Evolutionary conservation across 768 basidiomycete genomes (phyloP), one percentile per base, ranked within the genome.

Genomic region (Kwoniella dejecticola): DNA sequence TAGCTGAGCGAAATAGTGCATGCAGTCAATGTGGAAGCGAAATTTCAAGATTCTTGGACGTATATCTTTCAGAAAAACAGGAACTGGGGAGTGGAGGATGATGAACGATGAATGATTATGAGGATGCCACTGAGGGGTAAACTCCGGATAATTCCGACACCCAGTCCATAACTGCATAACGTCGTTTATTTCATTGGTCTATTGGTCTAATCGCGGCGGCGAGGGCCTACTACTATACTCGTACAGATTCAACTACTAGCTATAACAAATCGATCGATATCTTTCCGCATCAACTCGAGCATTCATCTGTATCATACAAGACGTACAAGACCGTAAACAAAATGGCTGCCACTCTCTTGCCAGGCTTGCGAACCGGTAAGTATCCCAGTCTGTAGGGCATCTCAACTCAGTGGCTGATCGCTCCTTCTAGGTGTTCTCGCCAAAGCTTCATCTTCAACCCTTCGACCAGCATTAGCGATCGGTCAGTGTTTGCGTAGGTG

Each of bases 331-430:
- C 40, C 33, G 15, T 36, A 15, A 36, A 36, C 33, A 62, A 52
- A 57, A 71, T 71, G 70, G 66, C 70, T 45, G 46, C 64, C 19
- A 44, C 64, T 26, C 49, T 66, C 31, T 53, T 64, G 33, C 67
- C 70, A 33, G 70, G 70, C 24, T 53, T 71, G 23, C 46, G 70
- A 48, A 52, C 57, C 4, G 64, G 70, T 71, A 52, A 42, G 60
- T n/a, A n/a, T n/a, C n/a, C n/a, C n/a, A n/a, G n/a, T n/a, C n/a
- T n/a, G n/a, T n/a, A n/a, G n/a, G n/a, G n/a, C n/a, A n/a, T n/a
- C n/a, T n/a, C n/a, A n/a, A n/a, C n/a, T n/a, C n/a, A n/a, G n/a
- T n/a, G n/a, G n/a, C n/a, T n/a, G n/a, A n/a, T n/a, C n/a, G n/a
- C n/a, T n/a, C n/a, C n/a, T 3, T 33, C 38, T 45, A 62, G 60